Percentiles rank a stretch among this genome's conserved stretches.
These are phyloP conservation scores for Metschnikowia anglica DNA, from an alignment of 805 yeast species.

Conservation along the genomic window DNA sequence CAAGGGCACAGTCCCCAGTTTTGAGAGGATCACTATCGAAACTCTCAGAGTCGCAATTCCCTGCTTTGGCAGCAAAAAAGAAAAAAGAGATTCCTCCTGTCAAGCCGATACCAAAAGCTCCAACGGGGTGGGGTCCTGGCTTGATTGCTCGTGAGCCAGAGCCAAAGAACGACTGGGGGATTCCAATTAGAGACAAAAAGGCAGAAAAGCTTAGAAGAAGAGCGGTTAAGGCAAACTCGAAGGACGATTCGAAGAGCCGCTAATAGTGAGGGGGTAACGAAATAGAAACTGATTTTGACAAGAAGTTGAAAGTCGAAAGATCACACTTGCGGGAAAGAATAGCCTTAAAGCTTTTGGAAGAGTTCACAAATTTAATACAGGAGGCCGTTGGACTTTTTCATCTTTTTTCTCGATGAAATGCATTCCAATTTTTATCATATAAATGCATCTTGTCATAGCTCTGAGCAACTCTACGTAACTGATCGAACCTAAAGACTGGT, in stretches of 20 bases:
- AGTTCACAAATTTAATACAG: no score
- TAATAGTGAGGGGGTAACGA: not conserved
- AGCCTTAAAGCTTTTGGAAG: no score
- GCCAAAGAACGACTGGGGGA: slow-evolving; percentile 17
- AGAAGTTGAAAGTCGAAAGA: no score
- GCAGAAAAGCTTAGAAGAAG: slow-evolving; percentile 18
- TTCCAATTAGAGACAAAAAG: slow-evolving; percentile 20
- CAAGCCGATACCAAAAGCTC: slow-evolving; percentile 39
- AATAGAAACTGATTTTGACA: no score
- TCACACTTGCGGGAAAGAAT: no score
- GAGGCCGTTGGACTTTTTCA: no score
- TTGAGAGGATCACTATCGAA: slow-evolving; percentile 24
- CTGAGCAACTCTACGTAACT: no score
- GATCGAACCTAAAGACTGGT: no score
- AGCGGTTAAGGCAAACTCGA: slow-evolving; percentile 8
- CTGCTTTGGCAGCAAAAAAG: slow-evolving; percentile 44
- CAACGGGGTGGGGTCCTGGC: slow-evolving; percentile 20
- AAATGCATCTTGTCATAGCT: no score
- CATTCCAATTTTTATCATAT: no score
- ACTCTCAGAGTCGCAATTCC: slow-evolving; percentile 41
- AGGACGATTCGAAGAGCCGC: slow-evolving; percentile 1
- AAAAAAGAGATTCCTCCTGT: slow-evolving; percentile 55
- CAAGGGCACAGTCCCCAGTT: slow-evolving; percentile 25
- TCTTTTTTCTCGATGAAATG: no score
- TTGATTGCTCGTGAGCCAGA: slow-evolving; percentile 10